Evolutionary conservation across 2,329 filamentous ascomycete species (phyloP), one percentile per base, ranked within the genome.

Genomic region (Dothideomycetidae sp.): DNA sequence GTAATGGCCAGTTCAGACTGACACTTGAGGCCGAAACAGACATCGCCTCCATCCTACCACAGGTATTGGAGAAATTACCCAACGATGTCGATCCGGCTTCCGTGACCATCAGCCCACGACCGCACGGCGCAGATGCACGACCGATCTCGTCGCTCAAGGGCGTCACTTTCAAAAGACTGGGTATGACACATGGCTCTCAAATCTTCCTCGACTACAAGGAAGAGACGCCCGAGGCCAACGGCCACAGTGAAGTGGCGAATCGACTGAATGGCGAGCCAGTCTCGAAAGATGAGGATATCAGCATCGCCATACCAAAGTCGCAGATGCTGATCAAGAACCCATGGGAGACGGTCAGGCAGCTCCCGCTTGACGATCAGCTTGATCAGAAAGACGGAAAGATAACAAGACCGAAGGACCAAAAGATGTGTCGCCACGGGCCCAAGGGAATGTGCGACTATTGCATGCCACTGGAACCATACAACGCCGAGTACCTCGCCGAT

Each of bases 361-460:
- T 86, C 2, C 67, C 77, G 2, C 68, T 98, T 7, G 92, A 98
- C 54, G 78, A 98, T 54, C 67, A 71, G 39, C 64, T 98, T 53
- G 90, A 98, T 59, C 83, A 75, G 60, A 71, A 78, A 47, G 79
- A 90, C 66, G 90, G 90, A 47, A 98, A 93, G 63, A 93, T 94
- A 36, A 64, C 74, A 13, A 70, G 86, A 44, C 71, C 71, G 44
- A 70, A 70, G 41, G 83, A 93, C 55, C 57, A 62, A 41, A 82
- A 81, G 55, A 90, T 98, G 85, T 98, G 90, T 63, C 78, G 83
- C 44, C 90, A 98, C 57, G 88, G 88, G 1, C 78, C 81, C 36
- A 96, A 93, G 61, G 90, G 90, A 56, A 98, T 98, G 90, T 98
- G 90, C 60, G 90, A 98, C 61, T 92, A 94, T 61, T 98, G 90